Evolutionary conservation across 208 protist species (phyloP), one percentile per base, ranked within the genome.

Genomic region (Herpetomonas tarakana): DNA sequence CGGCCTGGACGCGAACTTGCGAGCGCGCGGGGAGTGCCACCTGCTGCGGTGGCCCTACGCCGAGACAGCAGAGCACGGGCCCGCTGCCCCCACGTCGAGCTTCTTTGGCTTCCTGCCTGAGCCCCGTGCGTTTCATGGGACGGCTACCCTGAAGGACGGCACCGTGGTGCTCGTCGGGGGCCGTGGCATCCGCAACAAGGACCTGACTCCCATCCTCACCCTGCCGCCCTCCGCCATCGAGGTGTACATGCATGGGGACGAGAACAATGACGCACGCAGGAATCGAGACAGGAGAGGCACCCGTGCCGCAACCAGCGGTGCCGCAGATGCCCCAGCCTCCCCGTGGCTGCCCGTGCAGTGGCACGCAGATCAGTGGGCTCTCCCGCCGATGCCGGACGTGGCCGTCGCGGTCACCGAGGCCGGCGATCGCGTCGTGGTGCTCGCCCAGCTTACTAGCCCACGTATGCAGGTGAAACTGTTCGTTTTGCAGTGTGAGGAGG

Each of bases 121-220:
- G 35, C 76, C 81, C 0, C 79, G 78, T 35, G 81, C 76, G 6
- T 87, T 85, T 58, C 86, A 92, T 61, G 69, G 70, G 51, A 79
- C 64, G 25, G 55, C 70, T 6, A 45, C 65, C 18, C 62, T 92
- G 16, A 45, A 47, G 1, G 79, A 92, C 31, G 70, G 67, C 54
- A 86, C 74, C 4, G 69, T 92, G 25, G 73, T 89, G 28, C 53
- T 92, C 7, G 63, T 92, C 19, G 81, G 86, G 24, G 81, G 81
- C 16, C 54, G 76, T 41, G 58, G 64, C 53, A 58, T 71, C 9
- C 62, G 62, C 38, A 70, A 66, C 35, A 64, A 62, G 26, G 45
- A 38, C 65, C 64, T 63, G 64, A 41, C 0, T 18, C 44, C 58
- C 24, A 39, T 73, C 50, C 31, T 76, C 58, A 71, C 65, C 29